Evolutionary conservation across 495 filamentous ascomycete genomes (phyloP), one percentile per base, ranked within the genome.

Genomic region (Aspergillus hancockii): DNA sequence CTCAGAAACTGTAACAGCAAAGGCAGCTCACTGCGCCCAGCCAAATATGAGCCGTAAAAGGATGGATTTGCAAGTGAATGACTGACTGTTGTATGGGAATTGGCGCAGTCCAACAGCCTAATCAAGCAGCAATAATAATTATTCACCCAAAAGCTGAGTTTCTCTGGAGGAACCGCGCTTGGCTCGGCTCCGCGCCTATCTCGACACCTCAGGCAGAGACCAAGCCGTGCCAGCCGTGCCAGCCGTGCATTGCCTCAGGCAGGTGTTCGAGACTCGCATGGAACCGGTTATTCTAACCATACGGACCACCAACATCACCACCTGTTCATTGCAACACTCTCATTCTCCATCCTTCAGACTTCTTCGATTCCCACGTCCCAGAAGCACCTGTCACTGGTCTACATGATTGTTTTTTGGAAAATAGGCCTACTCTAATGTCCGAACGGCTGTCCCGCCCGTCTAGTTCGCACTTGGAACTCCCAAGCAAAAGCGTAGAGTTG

Each of bases 401-500:
- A 60, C 53, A 68, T 68, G 60, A 61, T 23, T 45, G 32, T 53
- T 22, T 60, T 63, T 62, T 62, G 67, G 63, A 58, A 40, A 38
- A 64, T 59, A 61, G 52, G 41, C 25, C 41, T 68, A 54, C 49
- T 40, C 52, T 55, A 55, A 80, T 80, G 77, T 76, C 75, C 62
- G 73, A 79, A 65, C 68, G 66, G 63, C 61, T 57, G 49, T 70
- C 72, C 65, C 70, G 72, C 69, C 58, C 67, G 41, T 64, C 75
- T 56, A 75, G 63, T 63, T 58, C 70, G 31, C 66, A 77, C 67
- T 77, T 93, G 56, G 80, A 87, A 65, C 88, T 87, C 62, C 90
- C 90, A 45, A 76, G 77, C 54, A 85, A 80, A 57, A 86, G 83
- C 63, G 85, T 84, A 28, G 80, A 85, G 70, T 68, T 83, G 23